Base-by-base conservation (phyloP, 768 basidiomycete genomes). In the Dentipellis fragilis region DNA sequence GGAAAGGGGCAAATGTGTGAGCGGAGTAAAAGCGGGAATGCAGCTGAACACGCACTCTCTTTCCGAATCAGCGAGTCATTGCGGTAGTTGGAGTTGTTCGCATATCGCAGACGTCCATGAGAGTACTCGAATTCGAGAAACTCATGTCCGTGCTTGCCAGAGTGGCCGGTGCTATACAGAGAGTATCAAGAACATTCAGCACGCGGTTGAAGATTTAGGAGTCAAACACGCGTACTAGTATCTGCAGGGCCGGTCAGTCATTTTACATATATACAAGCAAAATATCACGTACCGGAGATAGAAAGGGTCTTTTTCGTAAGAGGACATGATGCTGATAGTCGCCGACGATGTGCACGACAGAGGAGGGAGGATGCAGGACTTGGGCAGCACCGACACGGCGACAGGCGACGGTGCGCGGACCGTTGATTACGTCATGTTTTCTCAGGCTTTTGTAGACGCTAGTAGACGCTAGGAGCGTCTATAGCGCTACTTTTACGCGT, bases 61-160 rank as follows among this genome's bases (percentile, higher is more conserved):
- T 98, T 98, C 59, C 95, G 83, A 68, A 99, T 98, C 50, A 99
- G 74, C 69, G 87, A 89, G 73, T 99, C 96, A 64, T 98, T 98
- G 35, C 96, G 76, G 73, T 99, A 99, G 72, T 99, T 99, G 10
- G 95, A 97, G 77, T 98, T 98, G 77, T 98, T 95, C 59, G 96
- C 96, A 69, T 98, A 99, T 62, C 96, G 83, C 54, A 98, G 79
- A 61, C 95, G 86, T 39, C 95, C 95, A 74, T 94, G 90, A 12
- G 91, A 88, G 74, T 97, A 97, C 70, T 98, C 95, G 65, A 98
- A 99, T 69, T 99, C 95, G 48, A 99, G 79, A 69, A 98, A 98
- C 69, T 96, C 93, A 73, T 96, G 93, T 19, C 93, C 94, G 65
- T 95, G 93, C 69, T 93, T 93, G 58, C 95, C 95, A 65, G 93